Conservation (phyloP, 345 rosid genomes). For the Moricandia moricandioides region DNA sequence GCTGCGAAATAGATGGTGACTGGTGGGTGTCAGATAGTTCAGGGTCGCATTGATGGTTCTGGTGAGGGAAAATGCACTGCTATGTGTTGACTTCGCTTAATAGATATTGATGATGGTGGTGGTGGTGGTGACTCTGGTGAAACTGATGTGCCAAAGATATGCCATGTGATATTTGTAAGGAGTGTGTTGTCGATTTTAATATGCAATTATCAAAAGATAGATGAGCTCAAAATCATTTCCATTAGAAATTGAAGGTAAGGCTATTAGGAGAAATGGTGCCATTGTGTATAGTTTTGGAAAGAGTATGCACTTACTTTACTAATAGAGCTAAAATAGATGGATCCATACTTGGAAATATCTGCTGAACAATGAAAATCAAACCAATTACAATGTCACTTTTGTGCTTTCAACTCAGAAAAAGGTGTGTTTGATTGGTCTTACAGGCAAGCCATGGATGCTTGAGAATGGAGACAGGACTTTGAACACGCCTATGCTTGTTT, state of each 20-base stretch:
- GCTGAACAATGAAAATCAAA: slow-evolving; percentile 35
- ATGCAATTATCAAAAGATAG: slow-evolving; percentile 36
- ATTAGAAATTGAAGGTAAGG: not conserved
- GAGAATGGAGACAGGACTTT: slow-evolving; percentile 43
- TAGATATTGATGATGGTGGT: slow-evolving; percentile 59
- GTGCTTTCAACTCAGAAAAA: not conserved
- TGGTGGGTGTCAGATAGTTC: slow-evolving; percentile 67
- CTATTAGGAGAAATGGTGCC: not conserved
- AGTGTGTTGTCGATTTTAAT: slow-evolving; percentile 50
- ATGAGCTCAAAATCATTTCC: slow-evolving; percentile 11
- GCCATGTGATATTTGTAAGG: slow-evolving; percentile 67
- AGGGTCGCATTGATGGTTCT: slow-evolving; percentile 63
- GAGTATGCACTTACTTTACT: slow-evolving; percentile 46
- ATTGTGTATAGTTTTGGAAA: not conserved
- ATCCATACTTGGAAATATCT: slow-evolving; percentile 57
- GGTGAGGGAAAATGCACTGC: slow-evolving; percentile 55
- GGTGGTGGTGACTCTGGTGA: slow-evolving; percentile 56
- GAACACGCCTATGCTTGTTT: slow-evolving; percentile 73
- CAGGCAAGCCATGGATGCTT: slow-evolving; percentile 57
- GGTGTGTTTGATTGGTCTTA: slow-evolving; percentile 37
- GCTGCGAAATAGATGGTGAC: slow-evolving; percentile 66
- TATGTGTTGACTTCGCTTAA: slow-evolving; percentile 56
- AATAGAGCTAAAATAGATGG: slow-evolving; percentile 51
- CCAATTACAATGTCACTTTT: slow-evolving; percentile 10
- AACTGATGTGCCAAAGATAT: slow-evolving; percentile 64